Base-by-base conservation (phyloP, 208 protist species). In the Crithidia bombi region DNA sequence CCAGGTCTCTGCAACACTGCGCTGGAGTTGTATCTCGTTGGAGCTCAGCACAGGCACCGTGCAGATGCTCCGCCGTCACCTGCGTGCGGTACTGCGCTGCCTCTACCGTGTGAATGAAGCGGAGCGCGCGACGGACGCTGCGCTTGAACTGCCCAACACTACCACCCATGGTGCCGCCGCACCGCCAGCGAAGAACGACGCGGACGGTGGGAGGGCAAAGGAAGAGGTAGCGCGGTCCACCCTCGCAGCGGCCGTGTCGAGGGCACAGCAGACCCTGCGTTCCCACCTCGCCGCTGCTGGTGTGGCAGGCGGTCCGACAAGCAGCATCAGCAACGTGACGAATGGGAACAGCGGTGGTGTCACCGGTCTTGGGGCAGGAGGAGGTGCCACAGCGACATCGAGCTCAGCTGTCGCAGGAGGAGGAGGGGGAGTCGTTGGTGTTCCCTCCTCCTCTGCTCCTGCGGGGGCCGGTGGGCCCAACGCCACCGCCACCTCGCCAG, bases 21-120 rank as follows among this genome's bases (percentile, higher is more conserved):
- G 71, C 23, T 77, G 71, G 71, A 35, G 39, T 39, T 77, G 56
- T 50, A 50, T 77, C 6, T 77, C 71, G 19, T 19, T 77, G 17
- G 71, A 71, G 56, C 23, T 77, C 30, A 47, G 54, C 46, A 49
- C 47, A 46, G 44, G 46, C 33, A 47, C 64, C 28, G 12, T 77
- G 28, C 55, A 43, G 10, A 51, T 25, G 2, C 63, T 77, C 28
- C 71, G 64, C 10, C 71, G 71, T 9, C 65, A 77, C 57, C 71
- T 77, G 30, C 57, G 58, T 12, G 47, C 50, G 12, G 64, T 77
- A 12, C 71, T 54, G 44, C 55, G 46, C 36, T 77, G 71, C 64
- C 57, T 71, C 64, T 19, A 61, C 23, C 71, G 55, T 7, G 26
- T 62, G 15, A 55, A n/a, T n/a, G n/a, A 58, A n/a, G 44, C 12